Percentiles rank a stretch among this genome's conserved stretches.
phyloP scores from a whole-genome alignment of 305 asterid genomes.

The Fraxinus albicans region DNA sequence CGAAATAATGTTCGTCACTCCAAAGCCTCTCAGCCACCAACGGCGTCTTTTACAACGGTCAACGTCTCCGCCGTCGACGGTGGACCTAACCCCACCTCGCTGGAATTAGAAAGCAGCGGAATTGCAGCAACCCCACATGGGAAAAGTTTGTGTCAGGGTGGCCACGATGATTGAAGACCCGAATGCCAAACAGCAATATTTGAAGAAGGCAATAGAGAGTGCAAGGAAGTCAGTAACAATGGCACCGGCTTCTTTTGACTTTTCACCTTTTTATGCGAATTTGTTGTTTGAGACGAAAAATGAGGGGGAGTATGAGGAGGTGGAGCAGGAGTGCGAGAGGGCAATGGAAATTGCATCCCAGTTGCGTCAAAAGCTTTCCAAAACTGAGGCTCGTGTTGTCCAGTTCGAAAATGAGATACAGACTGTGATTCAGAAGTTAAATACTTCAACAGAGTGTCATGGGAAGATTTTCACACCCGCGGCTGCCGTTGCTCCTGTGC shows the following conservation, averaged over 20 bases:
- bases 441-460: neutral
- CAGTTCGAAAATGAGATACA: slow-evolving; percentile 65
- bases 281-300: slow-evolving; percentile 69
- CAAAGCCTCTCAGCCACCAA: neutral
- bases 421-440: slow-evolving; percentile 73
- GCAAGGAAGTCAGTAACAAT: slow-evolving; percentile 57
- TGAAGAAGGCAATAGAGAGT: slow-evolving; percentile 70
- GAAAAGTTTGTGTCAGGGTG: slow-evolving; percentile 67
- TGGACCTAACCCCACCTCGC: neutral
- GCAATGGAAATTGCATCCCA: slow-evolving; percentile 73
- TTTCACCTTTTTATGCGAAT: slow-evolving; percentile 74
- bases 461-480: neutral
- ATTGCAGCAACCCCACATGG: slow-evolving; percentile 23
- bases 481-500: neutral
- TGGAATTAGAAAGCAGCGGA: no score
- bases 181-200: slow-evolving; percentile 60
- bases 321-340: slow-evolving; percentile 74
- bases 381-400: slow-evolving; percentile 53
- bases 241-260: slow-evolving; percentile 76
- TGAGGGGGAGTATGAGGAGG: slow-evolving; percentile 81
- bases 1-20: neutral
- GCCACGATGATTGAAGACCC: slow-evolving; percentile 69
- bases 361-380: slow-evolving; percentile 58
- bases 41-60: neutral
- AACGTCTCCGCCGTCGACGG: neutral